phyloP scores from a whole-genome alignment of 805 yeast genomes.

The Blastobotrys attinorum region DNA sequence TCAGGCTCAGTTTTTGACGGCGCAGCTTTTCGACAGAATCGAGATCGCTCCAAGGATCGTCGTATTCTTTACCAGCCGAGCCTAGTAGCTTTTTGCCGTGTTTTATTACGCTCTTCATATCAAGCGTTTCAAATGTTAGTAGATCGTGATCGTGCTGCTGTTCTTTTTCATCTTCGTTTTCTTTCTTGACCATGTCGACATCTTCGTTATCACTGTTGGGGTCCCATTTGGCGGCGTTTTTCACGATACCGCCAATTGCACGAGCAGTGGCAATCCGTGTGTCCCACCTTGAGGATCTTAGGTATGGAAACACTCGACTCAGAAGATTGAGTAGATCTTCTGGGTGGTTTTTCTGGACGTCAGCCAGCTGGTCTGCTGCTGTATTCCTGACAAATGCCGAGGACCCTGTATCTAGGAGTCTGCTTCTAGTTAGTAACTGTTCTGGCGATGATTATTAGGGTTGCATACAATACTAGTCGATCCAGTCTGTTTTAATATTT shows the following conservation, averaged over 20 bases:
- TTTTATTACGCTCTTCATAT: conserved; percentile 30
- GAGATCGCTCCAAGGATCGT: conserved; percentile 30
- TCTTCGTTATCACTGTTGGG: conserved; percentile 43
- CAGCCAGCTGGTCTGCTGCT: conserved; percentile 95
- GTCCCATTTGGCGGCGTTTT: conserved; percentile 73
- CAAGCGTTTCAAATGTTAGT: conserved; percentile 28
- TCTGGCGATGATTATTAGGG: background rate
- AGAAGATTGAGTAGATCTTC: conserved; percentile 79
- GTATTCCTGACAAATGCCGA: conserved; percentile 88
- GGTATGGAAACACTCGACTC: conserved; percentile 85
- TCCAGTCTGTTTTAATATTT: conserved; percentile 49
- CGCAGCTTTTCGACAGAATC: conserved; percentile 41
- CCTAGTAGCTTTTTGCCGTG: conserved; percentile 50
- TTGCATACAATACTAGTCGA: conserved; percentile 40
- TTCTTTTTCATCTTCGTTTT: conserved; percentile 28
- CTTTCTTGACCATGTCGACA: conserved; percentile 20
- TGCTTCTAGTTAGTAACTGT: conserved; percentile 2
- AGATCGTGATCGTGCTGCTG: conserved; percentile 23
- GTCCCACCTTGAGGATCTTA: conserved; percentile 85
- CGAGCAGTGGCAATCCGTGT: conserved; percentile 91
- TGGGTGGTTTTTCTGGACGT: conserved; percentile 88
- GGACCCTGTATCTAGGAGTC: conserved; percentile 80
- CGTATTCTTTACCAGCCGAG: conserved; percentile 46
- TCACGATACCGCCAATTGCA: conserved; percentile 89
- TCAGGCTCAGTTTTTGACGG: conserved; percentile 41